These are phyloP conservation scores for Curvularia sp. DNA, from an alignment of 2,329 filamentous ascomycete species.

Conservation along the genomic window DNA sequence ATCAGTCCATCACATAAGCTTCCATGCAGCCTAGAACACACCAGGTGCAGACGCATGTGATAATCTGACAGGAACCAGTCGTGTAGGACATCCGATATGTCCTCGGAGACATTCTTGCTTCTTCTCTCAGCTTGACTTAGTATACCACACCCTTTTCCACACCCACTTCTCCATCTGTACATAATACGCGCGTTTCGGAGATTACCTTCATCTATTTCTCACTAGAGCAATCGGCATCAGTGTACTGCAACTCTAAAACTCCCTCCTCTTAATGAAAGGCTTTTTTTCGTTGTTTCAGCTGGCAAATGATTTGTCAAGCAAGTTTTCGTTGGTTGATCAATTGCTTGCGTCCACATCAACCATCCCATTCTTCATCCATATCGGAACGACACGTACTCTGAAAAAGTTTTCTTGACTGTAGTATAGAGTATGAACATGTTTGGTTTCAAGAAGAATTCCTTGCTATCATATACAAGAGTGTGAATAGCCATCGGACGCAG, in stretches of 20 bases:
- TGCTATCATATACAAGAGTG: not conserved
- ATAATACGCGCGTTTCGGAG: not conserved
- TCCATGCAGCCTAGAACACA: constrained; percentile 7
- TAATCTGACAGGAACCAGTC: not conserved
- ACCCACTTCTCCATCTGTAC: not conserved
- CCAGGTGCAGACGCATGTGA: not conserved
- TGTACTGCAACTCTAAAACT: not conserved
- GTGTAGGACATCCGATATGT: not conserved
- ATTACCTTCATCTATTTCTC: not conserved
- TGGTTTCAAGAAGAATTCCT: not conserved
- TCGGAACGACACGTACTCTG: not conserved
- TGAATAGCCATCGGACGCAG: not conserved
- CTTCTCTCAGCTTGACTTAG: not conserved
- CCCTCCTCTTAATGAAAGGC: not conserved
- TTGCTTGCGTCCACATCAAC: not conserved
- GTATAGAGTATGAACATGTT: not conserved
- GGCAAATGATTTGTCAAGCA: not conserved
- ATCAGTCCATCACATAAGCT: not conserved
- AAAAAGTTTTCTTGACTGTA: not conserved
- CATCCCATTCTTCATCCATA: not conserved
- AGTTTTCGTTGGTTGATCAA: not conserved
- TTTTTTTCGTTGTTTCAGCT: not conserved
- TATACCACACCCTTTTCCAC: not conserved
- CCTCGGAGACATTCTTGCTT: not conserved
- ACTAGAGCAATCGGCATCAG: not conserved